phyloP scores from a whole-genome alignment of 805 yeast species.

The Wickerhamiella nectarea region DNA sequence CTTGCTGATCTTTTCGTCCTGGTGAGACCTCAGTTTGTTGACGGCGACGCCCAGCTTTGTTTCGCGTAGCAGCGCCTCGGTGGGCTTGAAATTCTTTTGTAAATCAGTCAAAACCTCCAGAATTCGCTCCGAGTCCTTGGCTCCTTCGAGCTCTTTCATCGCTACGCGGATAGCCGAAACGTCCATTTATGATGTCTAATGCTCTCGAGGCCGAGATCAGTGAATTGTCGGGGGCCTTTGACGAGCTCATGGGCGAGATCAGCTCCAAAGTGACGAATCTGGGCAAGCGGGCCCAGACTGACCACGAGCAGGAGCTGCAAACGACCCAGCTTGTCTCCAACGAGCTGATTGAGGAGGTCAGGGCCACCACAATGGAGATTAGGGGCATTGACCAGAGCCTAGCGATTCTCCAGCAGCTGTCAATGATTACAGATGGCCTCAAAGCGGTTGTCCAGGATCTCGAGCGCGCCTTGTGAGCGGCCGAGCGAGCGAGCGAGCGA shows the following conservation, averaged over 20 bases:
- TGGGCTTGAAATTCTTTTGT: constrained; percentile 62
- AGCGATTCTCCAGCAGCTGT: constrained; percentile 4
- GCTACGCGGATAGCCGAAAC: constrained; percentile 14
- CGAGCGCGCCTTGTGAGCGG: not conserved
- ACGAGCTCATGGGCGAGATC: not conserved
- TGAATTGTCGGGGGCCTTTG: constrained; percentile 4
- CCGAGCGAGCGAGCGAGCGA: too few relatives aligned
- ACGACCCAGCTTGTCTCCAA: not conserved
- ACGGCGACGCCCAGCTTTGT: constrained; percentile 97
- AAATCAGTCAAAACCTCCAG: constrained; percentile 52
- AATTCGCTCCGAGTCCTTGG: constrained; percentile 48
- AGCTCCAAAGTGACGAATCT: not conserved
- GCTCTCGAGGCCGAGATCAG: constrained; percentile 2
- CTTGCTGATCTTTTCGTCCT: constrained; percentile 43
- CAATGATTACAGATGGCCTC: not conserved
- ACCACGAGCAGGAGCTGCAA: not conserved
- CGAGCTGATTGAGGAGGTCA: not conserved
- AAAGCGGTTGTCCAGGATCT: constrained; percentile 4
- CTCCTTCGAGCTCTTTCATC: constrained; percentile 58
- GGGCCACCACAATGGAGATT: not conserved
- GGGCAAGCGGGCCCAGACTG: not conserved
- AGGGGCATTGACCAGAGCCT: not conserved
- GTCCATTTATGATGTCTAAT: constrained; percentile 15
- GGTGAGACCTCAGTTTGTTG: constrained; percentile 67
- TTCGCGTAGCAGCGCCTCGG: constrained; percentile 74